These are phyloP conservation scores for Trichothecium roseum DNA, from an alignment of 2,329 filamentous ascomycete genomes.

Conservation along the genomic window DNA sequence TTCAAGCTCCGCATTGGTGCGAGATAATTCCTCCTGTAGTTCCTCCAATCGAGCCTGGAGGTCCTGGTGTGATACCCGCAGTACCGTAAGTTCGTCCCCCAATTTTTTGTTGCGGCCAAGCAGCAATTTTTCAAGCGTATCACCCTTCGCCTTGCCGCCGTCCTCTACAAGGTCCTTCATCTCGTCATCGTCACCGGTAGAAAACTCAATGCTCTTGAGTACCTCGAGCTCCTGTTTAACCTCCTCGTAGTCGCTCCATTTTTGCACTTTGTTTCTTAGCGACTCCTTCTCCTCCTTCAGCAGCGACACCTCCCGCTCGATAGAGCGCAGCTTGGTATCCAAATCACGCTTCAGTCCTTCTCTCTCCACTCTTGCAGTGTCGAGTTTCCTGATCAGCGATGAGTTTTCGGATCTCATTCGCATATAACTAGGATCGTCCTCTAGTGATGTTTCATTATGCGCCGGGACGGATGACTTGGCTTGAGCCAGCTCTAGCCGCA, in stretches of 20 bases:
- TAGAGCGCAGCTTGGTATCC: slow-evolving; percentile 63
- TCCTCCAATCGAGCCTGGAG: slow-evolving; percentile 69
- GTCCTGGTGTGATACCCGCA: slow-evolving; percentile 90
- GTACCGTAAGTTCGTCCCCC: slow-evolving; percentile 81
- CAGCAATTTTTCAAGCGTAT: slow-evolving; percentile 82
- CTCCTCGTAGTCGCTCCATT: slow-evolving; percentile 91
- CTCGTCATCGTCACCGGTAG: slow-evolving; percentile 69
- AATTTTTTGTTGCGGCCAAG: slow-evolving; percentile 94
- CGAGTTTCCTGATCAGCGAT: slow-evolving; percentile 78
- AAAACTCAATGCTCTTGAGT: slow-evolving; percentile 95
- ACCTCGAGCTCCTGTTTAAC: slow-evolving; percentile 94
- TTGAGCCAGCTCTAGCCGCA: slow-evolving; percentile 83
- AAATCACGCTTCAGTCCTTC: slow-evolving; percentile 69
- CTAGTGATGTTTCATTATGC: slow-evolving; percentile 53
- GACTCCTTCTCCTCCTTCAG: slow-evolving; percentile 72
- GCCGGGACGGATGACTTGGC: slow-evolving; percentile 59
- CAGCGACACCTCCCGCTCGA: slow-evolving; percentile 68
- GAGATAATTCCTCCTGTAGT: slow-evolving; percentile 74
- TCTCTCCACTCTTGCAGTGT: slow-evolving; percentile 72
- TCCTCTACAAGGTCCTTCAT: slow-evolving; percentile 26
- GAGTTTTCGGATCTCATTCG: slow-evolving; percentile 89
- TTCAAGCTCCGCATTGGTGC: slow-evolving; percentile 76
- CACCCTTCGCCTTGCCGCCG: slow-evolving; percentile 40
- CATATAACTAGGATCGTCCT: slow-evolving; percentile 85
- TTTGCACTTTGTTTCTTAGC: slow-evolving; percentile 71